Evolutionary conservation across 164 flowering plant species (phyloP).

Genomic region (Aristolochia californica): DNA sequence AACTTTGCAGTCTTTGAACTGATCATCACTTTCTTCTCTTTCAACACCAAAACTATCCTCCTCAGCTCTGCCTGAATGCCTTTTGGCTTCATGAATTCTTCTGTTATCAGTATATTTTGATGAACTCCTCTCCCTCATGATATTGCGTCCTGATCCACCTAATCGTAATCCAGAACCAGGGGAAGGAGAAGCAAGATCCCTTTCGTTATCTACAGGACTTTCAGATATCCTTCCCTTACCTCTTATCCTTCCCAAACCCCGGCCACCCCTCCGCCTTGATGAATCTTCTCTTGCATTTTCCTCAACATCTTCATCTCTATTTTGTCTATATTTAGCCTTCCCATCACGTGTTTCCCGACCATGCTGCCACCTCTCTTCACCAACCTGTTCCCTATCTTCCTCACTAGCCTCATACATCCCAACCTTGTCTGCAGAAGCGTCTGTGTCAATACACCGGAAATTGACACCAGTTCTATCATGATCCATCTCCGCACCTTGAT

Average conservation of each 20-base stretch:
- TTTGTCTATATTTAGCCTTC: constrained; percentile 32
- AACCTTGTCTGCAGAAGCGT: constrained; percentile 27
- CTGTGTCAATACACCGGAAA: constrained; percentile 10
- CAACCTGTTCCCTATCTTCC: constrained; percentile 21
- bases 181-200: constrained; percentile 33
- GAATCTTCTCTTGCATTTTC: constrained; percentile 59
- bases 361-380: constrained; percentile 40
- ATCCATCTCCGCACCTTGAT: constrained; percentile 35
- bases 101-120: constrained; percentile 32
- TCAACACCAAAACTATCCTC: constrained; percentile 32
- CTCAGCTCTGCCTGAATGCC: constrained; percentile 18
- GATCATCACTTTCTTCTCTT: constrained; percentile 66
- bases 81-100: constrained; percentile 32
- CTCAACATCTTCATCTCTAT: constrained; percentile 42
- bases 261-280: constrained; percentile 39
- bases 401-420: constrained; percentile 27
- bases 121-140: constrained; percentile 35
- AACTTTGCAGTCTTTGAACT: constrained; percentile 54
- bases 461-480: constrained; percentile 26
- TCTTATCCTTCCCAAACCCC: constrained; percentile 43
- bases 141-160: constrained; percentile 34
- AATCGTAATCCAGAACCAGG: constrained; percentile 43
- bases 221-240: constrained; percentile 57
- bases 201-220: constrained; percentile 44
- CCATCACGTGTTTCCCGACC: constrained; percentile 35